These are phyloP conservation scores for Lentinus brumalis DNA, from an alignment of 768 basidiomycete species.

Conservation along the genomic window DNA sequence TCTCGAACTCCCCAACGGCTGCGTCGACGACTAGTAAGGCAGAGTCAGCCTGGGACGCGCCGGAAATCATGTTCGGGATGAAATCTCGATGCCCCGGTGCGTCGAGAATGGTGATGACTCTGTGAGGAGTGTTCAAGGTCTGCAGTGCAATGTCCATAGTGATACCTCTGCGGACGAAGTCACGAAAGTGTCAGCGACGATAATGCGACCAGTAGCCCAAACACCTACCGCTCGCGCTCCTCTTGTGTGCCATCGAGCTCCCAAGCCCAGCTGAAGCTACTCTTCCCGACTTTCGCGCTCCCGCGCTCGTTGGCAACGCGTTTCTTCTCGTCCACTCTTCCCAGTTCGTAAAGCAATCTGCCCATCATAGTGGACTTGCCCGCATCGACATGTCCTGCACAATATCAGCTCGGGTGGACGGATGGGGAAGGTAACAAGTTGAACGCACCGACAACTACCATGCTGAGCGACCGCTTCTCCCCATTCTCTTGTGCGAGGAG, in stretches of 20 bases:
- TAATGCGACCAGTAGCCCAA: not conserved
- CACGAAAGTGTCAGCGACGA: not conserved
- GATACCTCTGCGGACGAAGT: slow-evolving; percentile 66
- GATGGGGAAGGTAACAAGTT: not conserved
- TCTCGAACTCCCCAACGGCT: slow-evolving; percentile 89
- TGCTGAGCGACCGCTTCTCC: slow-evolving; percentile 71
- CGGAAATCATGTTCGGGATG: slow-evolving; percentile 99
- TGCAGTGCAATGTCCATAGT: slow-evolving; percentile 97
- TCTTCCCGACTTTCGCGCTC: slow-evolving; percentile 87
- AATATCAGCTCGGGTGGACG: not conserved
- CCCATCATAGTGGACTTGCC: slow-evolving; percentile 99
- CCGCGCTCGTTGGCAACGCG: slow-evolving; percentile 85
- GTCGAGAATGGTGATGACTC: slow-evolving; percentile 90
- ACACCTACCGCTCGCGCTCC: slow-evolving; percentile 81
- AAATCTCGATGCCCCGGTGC: slow-evolving; percentile 98
- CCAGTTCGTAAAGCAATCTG: slow-evolving; percentile 88
- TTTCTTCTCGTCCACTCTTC: slow-evolving; percentile 83
- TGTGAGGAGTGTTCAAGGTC: slow-evolving; percentile 68
- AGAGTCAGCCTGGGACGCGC: slow-evolving; percentile 95
- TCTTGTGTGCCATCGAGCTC: slow-evolving; percentile 90
- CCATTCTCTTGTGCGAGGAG: slow-evolving; percentile 50
- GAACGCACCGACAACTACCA: slow-evolving; percentile 85
- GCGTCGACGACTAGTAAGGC: slow-evolving; percentile 94
- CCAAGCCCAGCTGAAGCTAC: slow-evolving; percentile 99
- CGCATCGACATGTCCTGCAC: slow-evolving; percentile 93